These are phyloP conservation scores for Pyrrhoderma noxium DNA, from an alignment of 1,284 basidiomycete species.

Conservation along the genomic window DNA sequence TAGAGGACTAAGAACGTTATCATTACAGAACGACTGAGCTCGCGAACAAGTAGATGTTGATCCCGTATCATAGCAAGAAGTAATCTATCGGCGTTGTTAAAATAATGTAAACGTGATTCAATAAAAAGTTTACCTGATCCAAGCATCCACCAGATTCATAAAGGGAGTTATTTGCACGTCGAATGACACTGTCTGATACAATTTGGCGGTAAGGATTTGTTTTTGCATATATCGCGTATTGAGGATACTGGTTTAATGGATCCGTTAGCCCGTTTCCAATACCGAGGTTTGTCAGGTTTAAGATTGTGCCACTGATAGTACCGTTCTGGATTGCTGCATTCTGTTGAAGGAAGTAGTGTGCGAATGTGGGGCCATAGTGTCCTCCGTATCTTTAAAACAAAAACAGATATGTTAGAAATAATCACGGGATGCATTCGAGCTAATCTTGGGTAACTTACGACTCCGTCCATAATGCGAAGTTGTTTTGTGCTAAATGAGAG, in stretches of 20 bases:
- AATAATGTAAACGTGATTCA: not conserved
- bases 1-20: conserved; percentile 41
- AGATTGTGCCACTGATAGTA: conserved; percentile 37
- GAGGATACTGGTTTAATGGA: conserved; percentile 50
- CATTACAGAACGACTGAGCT: conserved; percentile 52
- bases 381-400: conserved; percentile 42
- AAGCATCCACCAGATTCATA: conserved; percentile 39
- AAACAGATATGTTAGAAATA: not conserved
- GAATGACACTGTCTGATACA: conserved; percentile 35
- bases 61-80: conserved; percentile 40
- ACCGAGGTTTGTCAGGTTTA: conserved; percentile 56
- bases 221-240: conserved; percentile 46
- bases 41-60: conserved; percentile 41
- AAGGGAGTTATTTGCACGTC: conserved; percentile 38
- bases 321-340: conserved; percentile 51
- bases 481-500: conserved; percentile 40
- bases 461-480: conserved; percentile 58
- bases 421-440: not conserved
- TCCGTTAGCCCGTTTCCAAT: conserved; percentile 61
- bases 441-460: conserved; percentile 41
- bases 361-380: conserved; percentile 58
- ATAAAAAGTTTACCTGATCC: not conserved
- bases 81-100: conserved; percentile 32
- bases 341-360: conserved; percentile 50
- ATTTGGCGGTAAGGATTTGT: conserved; percentile 50